Evolutionary conservation across 257 asterid species (phyloP), one percentile per base, ranked within the genome.

Genomic region (Marsdenia floribunda): DNA sequence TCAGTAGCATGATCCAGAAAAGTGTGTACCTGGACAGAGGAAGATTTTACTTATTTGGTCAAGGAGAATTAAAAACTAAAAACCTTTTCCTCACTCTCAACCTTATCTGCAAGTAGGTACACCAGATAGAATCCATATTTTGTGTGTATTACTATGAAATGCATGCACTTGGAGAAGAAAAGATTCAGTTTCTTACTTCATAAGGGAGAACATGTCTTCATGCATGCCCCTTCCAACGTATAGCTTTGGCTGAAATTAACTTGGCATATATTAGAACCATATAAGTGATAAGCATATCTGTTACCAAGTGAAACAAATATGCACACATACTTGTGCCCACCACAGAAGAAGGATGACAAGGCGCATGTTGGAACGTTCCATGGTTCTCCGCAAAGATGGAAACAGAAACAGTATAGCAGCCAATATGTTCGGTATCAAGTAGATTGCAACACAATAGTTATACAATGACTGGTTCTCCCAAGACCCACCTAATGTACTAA

Each of bases 161-260:
- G 64, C 52, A 75, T 37, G 49, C 5, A 65, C 18, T 49, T 38
- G 70, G 38, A 14, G 26, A 75, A 78, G 49, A 59, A 40, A 68
- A 71, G 26, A 72, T 61, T 73, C 61, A 64, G 40, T 73, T 68
- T 83, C 97, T 90, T 89, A 94, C 99, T 92, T 94, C 66, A 88
- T 82, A 81, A 95, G 97, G 80, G 99, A 85, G 58, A 92, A 77
- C 83, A 85, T 86, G 83, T 88, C 99, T 85, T 95, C 99, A 47
- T 92, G 99, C 99, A 95, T 92, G 83, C 99, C 99, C 90, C 99
- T 89, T 87, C 98, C 99, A 81, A 95, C 87, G 74, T 90, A 95
- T 71, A 89, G 86, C 88, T 92, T 92, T 50, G 98, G 98, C 99
- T 95, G 91, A 76, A 82, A 79, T 76, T 42, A 60, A 67, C 21